Conservation (phyloP, 768 basidiomycete genomes). For the Mycena floridula region DNA sequence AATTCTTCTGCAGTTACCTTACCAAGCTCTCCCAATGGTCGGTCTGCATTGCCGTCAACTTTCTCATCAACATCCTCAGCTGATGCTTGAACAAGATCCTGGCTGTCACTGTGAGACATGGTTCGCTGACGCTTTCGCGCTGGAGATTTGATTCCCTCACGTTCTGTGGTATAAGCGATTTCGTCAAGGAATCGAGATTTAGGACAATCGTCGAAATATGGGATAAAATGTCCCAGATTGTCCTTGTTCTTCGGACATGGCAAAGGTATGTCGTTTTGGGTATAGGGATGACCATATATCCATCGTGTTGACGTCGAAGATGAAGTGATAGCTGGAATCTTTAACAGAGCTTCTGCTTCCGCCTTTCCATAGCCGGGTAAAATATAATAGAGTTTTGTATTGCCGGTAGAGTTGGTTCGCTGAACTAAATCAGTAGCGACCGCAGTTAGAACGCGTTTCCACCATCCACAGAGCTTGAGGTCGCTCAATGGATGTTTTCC, state of each 20-base stretch:
- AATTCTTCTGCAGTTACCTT: slow-evolving; percentile 73
- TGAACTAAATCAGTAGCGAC: slow-evolving; percentile 39
- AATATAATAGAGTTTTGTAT: slow-evolving; percentile 46
- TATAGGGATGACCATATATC: slow-evolving; percentile 80
- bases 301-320: slow-evolving; percentile 31
- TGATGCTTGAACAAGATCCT: slow-evolving; percentile 7
- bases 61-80: slow-evolving; percentile 19
- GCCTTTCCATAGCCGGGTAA: slow-evolving; percentile 64
- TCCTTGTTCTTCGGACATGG: slow-evolving; percentile 32
- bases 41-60: slow-evolving; percentile 22
- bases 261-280: slow-evolving; percentile 40
- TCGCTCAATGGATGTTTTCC: slow-evolving; percentile 77
- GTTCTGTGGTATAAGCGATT: slow-evolving; percentile 68
- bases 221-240: slow-evolving; percentile 71
- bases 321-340: slow-evolving; percentile 23
- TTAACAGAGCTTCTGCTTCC: slow-evolving; percentile 61
- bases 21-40: slow-evolving; percentile 45
- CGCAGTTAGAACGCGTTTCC: slow-evolving; percentile 69
- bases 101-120: slow-evolving; percentile 15
- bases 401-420: slow-evolving; percentile 20
- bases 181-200: slow-evolving; percentile 93
- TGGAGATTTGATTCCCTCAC: slow-evolving; percentile 53
- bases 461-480: slow-evolving; percentile 83
- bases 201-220: slow-evolving; percentile 94
- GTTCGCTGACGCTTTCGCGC: slow-evolving; percentile 51